Evolutionary conservation across 768 basidiomycete genomes (phyloP).

Genomic region (Chalciporus piperatus): DNA sequence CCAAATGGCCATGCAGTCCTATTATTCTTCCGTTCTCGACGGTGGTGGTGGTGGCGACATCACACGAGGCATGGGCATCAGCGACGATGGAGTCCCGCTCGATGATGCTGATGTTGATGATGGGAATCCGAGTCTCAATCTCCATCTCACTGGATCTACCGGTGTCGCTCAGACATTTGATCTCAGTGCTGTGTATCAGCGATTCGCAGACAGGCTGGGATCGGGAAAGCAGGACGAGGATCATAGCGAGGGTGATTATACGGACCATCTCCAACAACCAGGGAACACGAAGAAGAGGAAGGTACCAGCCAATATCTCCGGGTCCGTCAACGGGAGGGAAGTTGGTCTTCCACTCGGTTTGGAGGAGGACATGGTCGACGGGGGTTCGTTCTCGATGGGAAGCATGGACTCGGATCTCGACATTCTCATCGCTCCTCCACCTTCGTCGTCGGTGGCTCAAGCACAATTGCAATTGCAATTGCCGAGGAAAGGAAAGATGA

Average conservation of each 20-base stretch:
- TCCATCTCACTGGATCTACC: constrained; percentile 16
- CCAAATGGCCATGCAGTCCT: constrained; percentile 59
- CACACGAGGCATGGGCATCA: constrained; percentile 33
- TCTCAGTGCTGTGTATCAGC: constrained; percentile 27
- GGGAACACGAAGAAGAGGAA: constrained; percentile 89
- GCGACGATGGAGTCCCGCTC: neutral
- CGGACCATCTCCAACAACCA: constrained; percentile 70
- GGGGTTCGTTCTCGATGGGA: constrained; percentile 21
- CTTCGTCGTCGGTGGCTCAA: constrained; percentile 22
- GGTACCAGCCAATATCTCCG: constrained; percentile 63
- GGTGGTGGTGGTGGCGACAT: constrained; percentile 37
- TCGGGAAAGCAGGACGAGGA: constrained; percentile 47
- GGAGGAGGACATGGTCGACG: constrained; percentile 40
- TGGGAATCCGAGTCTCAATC: neutral
- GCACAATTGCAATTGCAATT: constrained; percentile 4
- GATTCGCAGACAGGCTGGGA: constrained; percentile 22
- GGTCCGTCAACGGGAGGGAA: constrained; percentile 42
- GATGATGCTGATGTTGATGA: neutral
- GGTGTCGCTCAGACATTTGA: constrained; percentile 22
- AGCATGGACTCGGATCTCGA: constrained; percentile 26
- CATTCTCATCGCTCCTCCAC: constrained; percentile 12
- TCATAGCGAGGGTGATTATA: constrained; percentile 57
- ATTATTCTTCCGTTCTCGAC: constrained; percentile 57
- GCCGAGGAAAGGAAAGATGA: constrained; percentile 44
- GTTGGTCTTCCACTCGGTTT: constrained; percentile 40